phyloP scores from a whole-genome alignment of 2,329 filamentous ascomycete genomes.

The Chaetomiaceae sp. region DNA sequence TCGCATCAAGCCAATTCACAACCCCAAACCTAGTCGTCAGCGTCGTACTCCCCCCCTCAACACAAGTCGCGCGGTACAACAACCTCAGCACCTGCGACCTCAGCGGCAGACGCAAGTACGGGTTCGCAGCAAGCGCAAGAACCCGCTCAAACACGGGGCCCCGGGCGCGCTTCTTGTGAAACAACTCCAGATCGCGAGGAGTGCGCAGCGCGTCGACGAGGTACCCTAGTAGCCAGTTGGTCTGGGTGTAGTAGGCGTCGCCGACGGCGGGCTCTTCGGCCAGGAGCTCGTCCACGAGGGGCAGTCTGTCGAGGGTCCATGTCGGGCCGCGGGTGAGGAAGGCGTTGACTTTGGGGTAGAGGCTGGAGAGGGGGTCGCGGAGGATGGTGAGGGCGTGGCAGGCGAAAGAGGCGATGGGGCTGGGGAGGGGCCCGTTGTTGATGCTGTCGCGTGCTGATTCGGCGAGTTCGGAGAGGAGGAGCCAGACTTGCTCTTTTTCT shows the following conservation, averaged over 20 bases:
- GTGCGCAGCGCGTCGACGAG: conserved; percentile 63
- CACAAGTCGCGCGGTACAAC: conserved; percentile 60
- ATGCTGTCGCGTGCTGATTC: conserved; percentile 63
- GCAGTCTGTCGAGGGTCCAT: conserved; percentile 70
- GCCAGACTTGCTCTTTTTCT: conserved; percentile 72
- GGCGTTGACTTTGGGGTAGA: conserved; percentile 81
- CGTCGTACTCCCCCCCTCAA: conserved; percentile 72
- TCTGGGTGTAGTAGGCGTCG: conserved; percentile 66
- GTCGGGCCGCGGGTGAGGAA: conserved; percentile 73
- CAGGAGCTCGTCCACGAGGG: conserved; percentile 61
- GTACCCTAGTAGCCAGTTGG: conserved; percentile 69
- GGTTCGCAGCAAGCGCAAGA: conserved; percentile 62
- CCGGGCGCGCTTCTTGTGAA: conserved; percentile 50
- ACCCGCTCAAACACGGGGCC: conserved; percentile 64
- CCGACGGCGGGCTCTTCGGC: conserved; percentile 65
- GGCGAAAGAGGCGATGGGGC: conserved; percentile 71
- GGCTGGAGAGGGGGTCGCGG: conserved; percentile 68
- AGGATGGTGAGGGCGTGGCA: conserved; percentile 65
- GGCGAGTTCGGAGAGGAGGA: conserved; percentile 72
- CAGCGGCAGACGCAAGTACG: conserved; percentile 55
- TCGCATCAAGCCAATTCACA: conserved; percentile 68
- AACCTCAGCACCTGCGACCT: conserved; percentile 58
- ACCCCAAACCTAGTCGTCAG: conserved; percentile 71
- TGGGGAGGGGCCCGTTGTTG: conserved; percentile 58
- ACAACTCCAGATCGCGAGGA: conserved; percentile 54